Evolutionary conservation across 2,329 filamentous ascomycete genomes (phyloP), one percentile per base, ranked within the genome.

Genomic region (Fusarium napiforme): DNA sequence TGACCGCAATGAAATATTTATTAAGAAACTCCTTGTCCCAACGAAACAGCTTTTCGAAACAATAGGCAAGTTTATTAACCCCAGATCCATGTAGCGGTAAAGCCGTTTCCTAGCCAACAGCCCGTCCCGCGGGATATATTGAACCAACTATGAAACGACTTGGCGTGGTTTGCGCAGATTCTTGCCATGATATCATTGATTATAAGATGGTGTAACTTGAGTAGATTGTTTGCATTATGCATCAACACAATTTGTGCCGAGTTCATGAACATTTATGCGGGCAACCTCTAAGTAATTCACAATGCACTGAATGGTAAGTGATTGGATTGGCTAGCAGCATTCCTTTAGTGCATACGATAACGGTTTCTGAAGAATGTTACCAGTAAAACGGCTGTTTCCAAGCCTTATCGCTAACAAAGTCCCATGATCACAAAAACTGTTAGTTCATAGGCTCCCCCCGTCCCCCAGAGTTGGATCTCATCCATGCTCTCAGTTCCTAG

Each of bases 101-200:
- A 72, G 57, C 60, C 56, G 72, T 74, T 74, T 53, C 71, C 72
- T 74, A 60, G 71, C 72, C 71, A 71, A 74, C 72, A 74, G 49
- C 43, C 46, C 42, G 36, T 72, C 28, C 49, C 53, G 52, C 60
- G 47, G 52, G 57, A 62, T 74, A 73, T 70, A 73, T 23, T 57
- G 49, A 32, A 52, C 34, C 23, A 42, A 56, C n/a, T 61, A 43
- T 39, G 32, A 49, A 34, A 28, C 39, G 23, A 67, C 50, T 32
- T 23, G 50, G 39, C 39, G 46, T 64, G 36, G 32, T 36, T 47
- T 23, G n/a, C 19, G 32, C 12, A 19, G 28, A 52, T 34, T 42
- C 30, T 61, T 6, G 19, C 26, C 36, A 40, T 47, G 30, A 37
- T 21, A 60, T 52, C 34, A 37, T 34, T 23, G 40, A 34, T 37